Evolutionary conservation across 345 rosid genomes (phyloP).

Genomic region (Murraya paniculata): DNA sequence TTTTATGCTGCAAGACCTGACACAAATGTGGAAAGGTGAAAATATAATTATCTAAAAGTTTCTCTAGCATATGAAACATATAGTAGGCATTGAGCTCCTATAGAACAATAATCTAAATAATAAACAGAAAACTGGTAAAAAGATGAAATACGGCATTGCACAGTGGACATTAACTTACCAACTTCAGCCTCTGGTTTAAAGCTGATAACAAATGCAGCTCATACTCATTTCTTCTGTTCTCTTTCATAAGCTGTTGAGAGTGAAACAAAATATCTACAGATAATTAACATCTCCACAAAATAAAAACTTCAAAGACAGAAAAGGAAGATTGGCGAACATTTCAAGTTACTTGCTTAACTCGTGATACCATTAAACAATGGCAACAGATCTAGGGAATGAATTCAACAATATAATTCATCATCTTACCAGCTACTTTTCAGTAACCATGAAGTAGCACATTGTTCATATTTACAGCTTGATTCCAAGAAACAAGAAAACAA

Average conservation of each 20-base stretch:
- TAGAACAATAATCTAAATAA: neutral
- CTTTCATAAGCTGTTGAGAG: constrained; percentile 72
- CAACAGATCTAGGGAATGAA: neutral
- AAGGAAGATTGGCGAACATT: neutral
- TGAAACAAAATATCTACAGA: constrained; percentile 1
- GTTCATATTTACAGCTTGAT: neutral
- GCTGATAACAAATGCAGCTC: constrained; percentile 61
- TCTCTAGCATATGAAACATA: neutral
- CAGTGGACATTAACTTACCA: constrained; percentile 39
- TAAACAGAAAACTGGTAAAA: neutral
- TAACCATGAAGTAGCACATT: neutral
- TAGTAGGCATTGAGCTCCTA: neutral
- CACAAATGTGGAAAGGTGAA: constrained; percentile 6
- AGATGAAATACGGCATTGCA: constrained; percentile 6
- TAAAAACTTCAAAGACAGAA: neutral
- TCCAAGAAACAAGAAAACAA: neutral
- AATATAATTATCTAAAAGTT: neutral
- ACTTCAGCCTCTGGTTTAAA: constrained; percentile 63
- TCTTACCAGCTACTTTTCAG: neutral
- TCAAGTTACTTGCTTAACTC: neutral
- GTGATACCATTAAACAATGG: neutral
- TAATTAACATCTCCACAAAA: neutral
- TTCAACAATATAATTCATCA: neutral
- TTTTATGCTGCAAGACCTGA: constrained; percentile 78
- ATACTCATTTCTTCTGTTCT: constrained; percentile 55